Conservation (phyloP, 164 flowering plant species). For the Aristolochia contorta region DNA sequence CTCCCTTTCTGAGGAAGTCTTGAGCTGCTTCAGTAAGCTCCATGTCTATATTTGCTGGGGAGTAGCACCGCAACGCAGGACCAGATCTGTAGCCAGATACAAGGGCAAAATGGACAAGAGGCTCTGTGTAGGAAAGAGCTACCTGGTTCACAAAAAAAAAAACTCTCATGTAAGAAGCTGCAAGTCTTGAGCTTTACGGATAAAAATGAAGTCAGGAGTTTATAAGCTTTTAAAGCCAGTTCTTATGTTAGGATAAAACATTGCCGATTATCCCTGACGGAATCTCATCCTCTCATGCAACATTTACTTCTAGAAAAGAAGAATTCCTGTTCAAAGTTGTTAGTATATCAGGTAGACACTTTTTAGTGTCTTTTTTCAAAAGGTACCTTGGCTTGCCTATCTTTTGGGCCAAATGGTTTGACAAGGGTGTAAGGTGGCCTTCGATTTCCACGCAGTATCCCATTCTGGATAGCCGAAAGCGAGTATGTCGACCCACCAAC, state of each 20-base stretch:
- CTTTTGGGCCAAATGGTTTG: conserved; percentile 61
- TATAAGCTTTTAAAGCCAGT: background rate
- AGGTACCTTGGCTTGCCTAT: conserved; percentile 50
- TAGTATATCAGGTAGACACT: background rate
- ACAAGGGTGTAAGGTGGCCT: conserved; percentile 73
- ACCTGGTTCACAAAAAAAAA: conserved; percentile 30
- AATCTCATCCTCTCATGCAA: background rate
- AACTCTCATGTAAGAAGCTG: background rate
- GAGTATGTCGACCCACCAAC: conserved; percentile 75
- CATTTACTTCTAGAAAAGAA: background rate
- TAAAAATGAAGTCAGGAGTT: background rate
- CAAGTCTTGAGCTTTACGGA: background rate
- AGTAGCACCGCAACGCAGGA: conserved; percentile 77
- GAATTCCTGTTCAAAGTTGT: background rate
- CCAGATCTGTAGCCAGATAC: conserved; percentile 66
- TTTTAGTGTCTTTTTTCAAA: background rate
- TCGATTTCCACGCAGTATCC: conserved; percentile 67
- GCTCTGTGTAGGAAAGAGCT: conserved; percentile 61
- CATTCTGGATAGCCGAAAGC: conserved; percentile 73
- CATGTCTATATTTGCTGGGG: conserved; percentile 63
- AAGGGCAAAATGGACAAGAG: conserved; percentile 75
- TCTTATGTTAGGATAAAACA: background rate
- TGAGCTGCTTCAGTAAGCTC: conserved; percentile 69
- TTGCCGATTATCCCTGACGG: background rate
- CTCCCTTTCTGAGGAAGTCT: conserved; percentile 56